Evolutionary conservation across 768 basidiomycete species (phyloP).

Genomic region (Aureoboletus auriporus): DNA sequence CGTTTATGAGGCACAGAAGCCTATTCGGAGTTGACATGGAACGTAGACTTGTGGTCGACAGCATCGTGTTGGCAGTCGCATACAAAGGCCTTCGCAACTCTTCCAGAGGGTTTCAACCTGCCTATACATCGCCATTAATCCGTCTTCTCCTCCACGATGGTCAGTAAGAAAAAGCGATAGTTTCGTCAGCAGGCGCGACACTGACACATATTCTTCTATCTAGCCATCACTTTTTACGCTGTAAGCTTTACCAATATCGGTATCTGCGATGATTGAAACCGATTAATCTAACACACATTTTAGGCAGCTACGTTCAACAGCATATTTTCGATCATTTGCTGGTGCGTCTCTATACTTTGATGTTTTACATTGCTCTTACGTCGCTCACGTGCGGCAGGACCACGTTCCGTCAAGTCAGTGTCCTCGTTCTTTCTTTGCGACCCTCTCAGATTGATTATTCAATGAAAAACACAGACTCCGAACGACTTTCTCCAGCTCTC

Average conservation of each 20-base stretch:
- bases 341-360: constrained; percentile 1
- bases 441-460: neutral
- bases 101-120: neutral
- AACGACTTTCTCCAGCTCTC: constrained; percentile 6
- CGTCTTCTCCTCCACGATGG: constrained; percentile 8
- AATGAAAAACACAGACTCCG: neutral
- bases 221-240: constrained; percentile 10
- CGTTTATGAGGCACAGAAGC: neutral
- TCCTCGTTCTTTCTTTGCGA: too few relatives aligned
- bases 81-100: constrained; percentile 1
- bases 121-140: constrained; percentile 1
- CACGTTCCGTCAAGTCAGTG: constrained; percentile 4
- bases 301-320: constrained; percentile 7
- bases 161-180: neutral
- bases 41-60: constrained; percentile 7
- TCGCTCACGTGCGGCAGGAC: constrained; percentile 4
- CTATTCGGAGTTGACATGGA: neutral
- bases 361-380: neutral
- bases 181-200: neutral
- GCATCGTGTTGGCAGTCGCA: constrained; percentile 2
- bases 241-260: neutral
- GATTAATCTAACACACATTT: neutral
- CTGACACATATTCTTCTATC: neutral
- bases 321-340: constrained; percentile 6
- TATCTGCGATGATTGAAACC: neutral